A percentile compares a stretch with the other conserved stretches of the same genome.
Conservation (phyloP, 441 rosid species). For the Hura crepitans region DNA sequence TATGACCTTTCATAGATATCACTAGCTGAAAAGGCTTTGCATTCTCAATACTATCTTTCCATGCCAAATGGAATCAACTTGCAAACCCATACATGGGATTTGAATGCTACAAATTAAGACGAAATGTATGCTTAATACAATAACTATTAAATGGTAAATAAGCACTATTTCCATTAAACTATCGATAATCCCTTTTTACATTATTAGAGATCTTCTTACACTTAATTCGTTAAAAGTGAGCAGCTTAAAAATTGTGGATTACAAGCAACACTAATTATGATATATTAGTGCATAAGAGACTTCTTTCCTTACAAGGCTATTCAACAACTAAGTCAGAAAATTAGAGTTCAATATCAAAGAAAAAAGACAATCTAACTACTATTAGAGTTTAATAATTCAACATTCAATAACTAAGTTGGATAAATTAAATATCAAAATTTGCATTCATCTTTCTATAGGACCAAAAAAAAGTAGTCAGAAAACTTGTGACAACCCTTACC, state of each 20-base stretch:
- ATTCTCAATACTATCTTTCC: constrained; percentile 57
- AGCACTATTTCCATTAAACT: neutral
- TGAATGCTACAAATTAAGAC: neutral
- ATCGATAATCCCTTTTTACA: neutral
- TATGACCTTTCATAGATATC: constrained; percentile 59
- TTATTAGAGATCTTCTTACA: too few species aligned
- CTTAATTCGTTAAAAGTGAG: neutral
- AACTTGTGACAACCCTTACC: neutral
- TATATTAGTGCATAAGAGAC: too few species aligned
- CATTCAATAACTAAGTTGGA: neutral
- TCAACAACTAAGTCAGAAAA: too few species aligned
- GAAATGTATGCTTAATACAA: neutral
- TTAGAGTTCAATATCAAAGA: too few species aligned
- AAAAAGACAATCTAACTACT: too few species aligned
- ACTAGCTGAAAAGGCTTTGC: constrained; percentile 61
- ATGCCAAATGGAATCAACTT: constrained; percentile 73
- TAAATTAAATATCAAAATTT: neutral
- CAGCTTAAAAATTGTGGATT: neutral
- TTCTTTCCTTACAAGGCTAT: too few species aligned
- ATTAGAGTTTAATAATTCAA: neutral
- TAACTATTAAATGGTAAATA: neutral
- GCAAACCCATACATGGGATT: constrained; percentile 15
- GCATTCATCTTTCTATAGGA: neutral
- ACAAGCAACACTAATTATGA: constrained; percentile 23
- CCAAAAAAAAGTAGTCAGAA: neutral